Conservation (phyloP, 2,329 filamentous ascomycete species). For the Talaromyces sp. region DNA sequence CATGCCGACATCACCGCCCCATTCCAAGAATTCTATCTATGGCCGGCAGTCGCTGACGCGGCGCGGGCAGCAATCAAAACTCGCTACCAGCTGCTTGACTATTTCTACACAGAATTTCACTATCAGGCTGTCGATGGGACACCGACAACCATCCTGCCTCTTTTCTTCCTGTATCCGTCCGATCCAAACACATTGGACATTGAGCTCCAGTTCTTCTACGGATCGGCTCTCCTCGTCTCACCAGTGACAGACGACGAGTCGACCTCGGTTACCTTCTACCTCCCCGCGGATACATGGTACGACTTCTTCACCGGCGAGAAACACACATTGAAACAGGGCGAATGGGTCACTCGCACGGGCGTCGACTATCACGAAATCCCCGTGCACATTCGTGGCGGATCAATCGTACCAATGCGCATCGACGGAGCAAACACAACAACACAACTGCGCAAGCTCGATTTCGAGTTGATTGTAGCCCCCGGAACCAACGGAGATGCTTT, state of each 20-base stretch:
- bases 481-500: conserved; percentile 19
- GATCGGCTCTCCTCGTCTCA: conserved; percentile 52
- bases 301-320: conserved; percentile 48
- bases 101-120: conserved; percentile 69
- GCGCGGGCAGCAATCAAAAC: conserved; percentile 64
- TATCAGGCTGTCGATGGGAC: conserved; percentile 56
- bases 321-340: conserved; percentile 19
- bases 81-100: conserved; percentile 69
- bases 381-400: conserved; percentile 57
- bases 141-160: conserved; percentile 59
- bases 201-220: conserved; percentile 56
- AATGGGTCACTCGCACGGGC: conserved; percentile 38
- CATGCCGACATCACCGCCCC: conserved; percentile 55
- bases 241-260: conserved; percentile 50
- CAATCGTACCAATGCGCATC: conserved; percentile 52
- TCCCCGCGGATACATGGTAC: conserved; percentile 56
- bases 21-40: conserved; percentile 68
- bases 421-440: conserved; percentile 55
- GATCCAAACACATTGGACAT: conserved; percentile 50
- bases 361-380: conserved; percentile 52
- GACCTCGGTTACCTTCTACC: conserved; percentile 51
- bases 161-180: conserved; percentile 65
- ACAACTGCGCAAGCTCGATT: conserved; percentile 57
- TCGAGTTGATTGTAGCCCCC: conserved; percentile 66
- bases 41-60: conserved; percentile 57